phyloP scores from a whole-genome alignment of 495 filamentous ascomycete genomes.

The Podospora conica region DNA sequence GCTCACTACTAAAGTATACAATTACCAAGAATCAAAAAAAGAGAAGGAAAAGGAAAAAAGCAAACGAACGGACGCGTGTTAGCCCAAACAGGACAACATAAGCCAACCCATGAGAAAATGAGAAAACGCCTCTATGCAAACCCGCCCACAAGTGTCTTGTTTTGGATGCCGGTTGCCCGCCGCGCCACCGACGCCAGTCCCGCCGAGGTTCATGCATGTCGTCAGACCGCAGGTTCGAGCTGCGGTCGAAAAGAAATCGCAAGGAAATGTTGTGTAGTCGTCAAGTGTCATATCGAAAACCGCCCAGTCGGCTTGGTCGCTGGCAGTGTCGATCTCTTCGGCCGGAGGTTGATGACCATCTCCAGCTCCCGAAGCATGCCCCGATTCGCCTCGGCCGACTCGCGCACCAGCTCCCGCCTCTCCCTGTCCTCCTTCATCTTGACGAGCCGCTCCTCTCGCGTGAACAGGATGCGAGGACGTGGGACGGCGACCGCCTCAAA shows the following conservation, averaged over 20 bases:
- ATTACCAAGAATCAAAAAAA: background rate
- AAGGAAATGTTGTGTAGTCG: conserved; percentile 13
- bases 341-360: conserved; percentile 74
- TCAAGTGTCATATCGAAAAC: conserved; percentile 31
- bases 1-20: background rate
- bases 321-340: conserved; percentile 32
- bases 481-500: conserved; percentile 86
- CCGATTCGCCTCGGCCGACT: conserved; percentile 70
- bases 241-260: conserved; percentile 11
- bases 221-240: background rate
- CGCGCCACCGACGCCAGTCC: background rate
- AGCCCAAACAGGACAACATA: background rate
- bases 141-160: conserved; percentile 6
- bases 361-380: conserved; percentile 90
- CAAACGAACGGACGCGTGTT: conserved; percentile 6
- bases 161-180: background rate
- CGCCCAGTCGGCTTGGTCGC: conserved; percentile 21
- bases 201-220: conserved; percentile 4
- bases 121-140: conserved; percentile 17
- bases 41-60: background rate
- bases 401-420: conserved; percentile 57
- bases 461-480: conserved; percentile 64
- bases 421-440: conserved; percentile 86
- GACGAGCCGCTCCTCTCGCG: conserved; percentile 78
- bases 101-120: background rate